These are phyloP conservation scores for Ilex asprella DNA, from an alignment of 257 asterid genomes.

Conservation along the genomic window DNA sequence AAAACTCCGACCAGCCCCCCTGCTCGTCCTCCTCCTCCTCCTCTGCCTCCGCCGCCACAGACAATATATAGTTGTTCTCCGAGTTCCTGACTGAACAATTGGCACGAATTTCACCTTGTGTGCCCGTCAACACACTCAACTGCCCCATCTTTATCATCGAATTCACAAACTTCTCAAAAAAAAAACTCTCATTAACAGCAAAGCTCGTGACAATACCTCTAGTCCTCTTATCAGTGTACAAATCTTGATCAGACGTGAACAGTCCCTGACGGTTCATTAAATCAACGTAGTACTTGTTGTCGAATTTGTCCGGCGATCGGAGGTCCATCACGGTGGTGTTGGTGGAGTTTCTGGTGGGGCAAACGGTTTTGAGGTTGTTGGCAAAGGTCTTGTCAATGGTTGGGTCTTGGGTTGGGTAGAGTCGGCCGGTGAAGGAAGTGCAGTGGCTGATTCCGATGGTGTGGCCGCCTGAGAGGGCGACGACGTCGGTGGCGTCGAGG, in stretches of 20 bases:
- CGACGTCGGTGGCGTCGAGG: constrained; percentile 50
- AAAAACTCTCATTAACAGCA: constrained; percentile 37
- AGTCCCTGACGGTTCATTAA: constrained; percentile 70
- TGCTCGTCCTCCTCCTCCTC: constrained; percentile 8
- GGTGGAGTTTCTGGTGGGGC: constrained; percentile 41
- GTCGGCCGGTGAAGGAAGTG: constrained; percentile 50
- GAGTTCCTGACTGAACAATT: constrained; percentile 52
- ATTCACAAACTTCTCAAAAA: constrained; percentile 40
- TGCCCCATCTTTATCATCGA: constrained; percentile 63
- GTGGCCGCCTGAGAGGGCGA: constrained; percentile 83
- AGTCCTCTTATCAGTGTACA: constrained; percentile 53
- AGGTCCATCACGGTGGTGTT: constrained; percentile 49
- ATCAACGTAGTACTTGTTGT: constrained; percentile 56
- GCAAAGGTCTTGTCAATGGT: constrained; percentile 53
- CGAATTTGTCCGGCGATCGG: constrained; percentile 45
- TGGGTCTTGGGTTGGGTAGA: constrained; percentile 65
- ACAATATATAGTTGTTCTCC: constrained; percentile 9
- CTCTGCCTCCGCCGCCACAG: constrained; percentile 22
- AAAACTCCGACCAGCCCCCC: constrained; percentile 12
- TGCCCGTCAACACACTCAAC: constrained; percentile 56
- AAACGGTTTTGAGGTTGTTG: constrained; percentile 27
- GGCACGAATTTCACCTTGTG: constrained; percentile 49
- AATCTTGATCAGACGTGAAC: constrained; percentile 70
- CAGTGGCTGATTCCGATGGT: constrained; percentile 65
- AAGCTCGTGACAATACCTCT: constrained; percentile 43